phyloP scores from a whole-genome alignment of 371 early-diverging fungal genomes.

The Chytridium lagenaria region DNA sequence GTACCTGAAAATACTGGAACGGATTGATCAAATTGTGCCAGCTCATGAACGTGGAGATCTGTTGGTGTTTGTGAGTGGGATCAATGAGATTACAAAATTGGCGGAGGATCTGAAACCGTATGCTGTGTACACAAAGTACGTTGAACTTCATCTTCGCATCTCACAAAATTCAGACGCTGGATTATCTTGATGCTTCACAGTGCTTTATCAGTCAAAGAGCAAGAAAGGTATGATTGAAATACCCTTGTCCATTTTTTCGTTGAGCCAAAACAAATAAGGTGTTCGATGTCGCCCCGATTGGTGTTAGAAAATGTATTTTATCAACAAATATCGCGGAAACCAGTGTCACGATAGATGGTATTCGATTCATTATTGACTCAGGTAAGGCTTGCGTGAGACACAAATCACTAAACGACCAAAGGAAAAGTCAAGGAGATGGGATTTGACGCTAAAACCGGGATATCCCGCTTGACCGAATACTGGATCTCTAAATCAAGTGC shows the following conservation, averaged over 20 bases:
- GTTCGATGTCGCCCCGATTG: constrained; percentile 54
- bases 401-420: constrained; percentile 40
- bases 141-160: background rate
- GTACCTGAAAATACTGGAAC: constrained; percentile 65
- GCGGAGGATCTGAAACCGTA: constrained; percentile 56
- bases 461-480: constrained; percentile 52
- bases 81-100: constrained; percentile 67
- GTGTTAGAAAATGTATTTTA: constrained; percentile 77
- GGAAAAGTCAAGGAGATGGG: constrained; percentile 76
- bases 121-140: constrained; percentile 46
- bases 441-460: constrained; percentile 50
- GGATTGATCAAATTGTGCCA: constrained; percentile 67
- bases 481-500: constrained; percentile 91
- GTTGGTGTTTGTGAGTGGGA: constrained; percentile 72
- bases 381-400: constrained; percentile 43
- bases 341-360: constrained; percentile 76
- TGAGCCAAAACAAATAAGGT: constrained; percentile 31
- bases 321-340: constrained; percentile 87
- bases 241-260: background rate
- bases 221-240: constrained; percentile 79
- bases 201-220: constrained; percentile 80
- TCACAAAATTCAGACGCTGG: constrained; percentile 56
- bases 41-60: constrained; percentile 70
- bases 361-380: constrained; percentile 77
- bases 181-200: constrained; percentile 81